Base-by-base conservation (phyloP, 306 rosid species). In the Mucuna pruriens region DNA sequence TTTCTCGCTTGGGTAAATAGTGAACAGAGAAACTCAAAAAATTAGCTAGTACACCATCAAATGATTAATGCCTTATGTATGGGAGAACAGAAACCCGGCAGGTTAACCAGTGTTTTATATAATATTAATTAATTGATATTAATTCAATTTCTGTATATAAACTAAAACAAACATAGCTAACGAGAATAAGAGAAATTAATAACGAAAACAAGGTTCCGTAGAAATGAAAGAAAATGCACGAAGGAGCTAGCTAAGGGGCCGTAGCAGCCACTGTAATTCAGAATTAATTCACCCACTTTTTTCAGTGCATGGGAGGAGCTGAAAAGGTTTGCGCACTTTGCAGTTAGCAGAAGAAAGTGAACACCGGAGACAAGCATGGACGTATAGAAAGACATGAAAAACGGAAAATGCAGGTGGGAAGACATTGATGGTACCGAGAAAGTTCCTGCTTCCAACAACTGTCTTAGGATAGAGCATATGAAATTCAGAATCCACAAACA, bases 321-420 rank as follows among this genome's bases (percentile, higher is more conserved):
- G 72, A 75, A 86, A 75, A 78, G 69, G 62, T 61, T 83, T 38
- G 85, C 57, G 5, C 72, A 57, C 80, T n/a, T 39, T 55, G 54
- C 79, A 22, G 77, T 72, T 84, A 29, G 85, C 42, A 62, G 74
- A 45, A 76, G 71, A 61, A 65, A 39, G 57, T 26, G 63, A 52
- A 83, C 38, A 80, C 52, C 70, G 64, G 51, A 76, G 75, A 71
- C 63, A 49, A 77, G 73, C 66, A 10, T 23, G 58, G 58, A 20
- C 72, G 55, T 51, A 55, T 44, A 73, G 34, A 15, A 33, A 81
- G 52, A 75, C 81, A 54, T 42, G 71, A 12, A 33, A 63, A 80
- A 77, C 76, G 48, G 81, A 72, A 83, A 87, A 71, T 83, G 81
- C 84, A 84, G 82, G 38, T 0, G 34, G 74, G 42, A 48, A 16